phyloP scores from a whole-genome alignment of 2,329 filamentous ascomycete genomes.

The Didymella lethalis region DNA sequence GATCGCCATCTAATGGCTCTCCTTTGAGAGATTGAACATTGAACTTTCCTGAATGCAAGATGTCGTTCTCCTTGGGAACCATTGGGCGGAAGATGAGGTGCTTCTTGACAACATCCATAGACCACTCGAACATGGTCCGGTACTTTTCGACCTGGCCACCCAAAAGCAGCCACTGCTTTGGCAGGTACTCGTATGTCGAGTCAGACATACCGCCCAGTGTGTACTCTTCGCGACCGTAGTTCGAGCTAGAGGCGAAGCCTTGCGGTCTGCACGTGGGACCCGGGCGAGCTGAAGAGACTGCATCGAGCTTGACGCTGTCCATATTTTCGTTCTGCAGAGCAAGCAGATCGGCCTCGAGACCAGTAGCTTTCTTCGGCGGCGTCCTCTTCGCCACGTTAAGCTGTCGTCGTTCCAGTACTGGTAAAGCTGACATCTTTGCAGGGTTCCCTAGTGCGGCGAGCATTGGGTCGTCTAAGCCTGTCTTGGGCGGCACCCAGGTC shows the following conservation, averaged over 20 bases:
- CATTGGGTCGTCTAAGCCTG: constrained; percentile 18
- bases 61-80: constrained; percentile 55
- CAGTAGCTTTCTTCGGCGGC: constrained; percentile 16
- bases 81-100: constrained; percentile 62
- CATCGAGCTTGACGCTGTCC: constrained; percentile 8
- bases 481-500: constrained; percentile 22
- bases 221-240: constrained; percentile 55
- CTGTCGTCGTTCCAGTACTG: constrained; percentile 32
- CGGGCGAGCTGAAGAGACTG: constrained; percentile 6
- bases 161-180: constrained; percentile 58
- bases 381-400: constrained; percentile 33
- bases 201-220: constrained; percentile 53
- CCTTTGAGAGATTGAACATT: constrained; percentile 43
- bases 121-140: constrained; percentile 64
- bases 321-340: constrained; percentile 15
- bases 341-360: constrained; percentile 13
- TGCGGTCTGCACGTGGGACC: constrained; percentile 55
- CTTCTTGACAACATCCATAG: constrained; percentile 54
- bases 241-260: constrained; percentile 61
- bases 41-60: constrained; percentile 53
- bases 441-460: constrained; percentile 18
- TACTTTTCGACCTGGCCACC: constrained; percentile 59
- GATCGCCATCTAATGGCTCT: constrained; percentile 34
- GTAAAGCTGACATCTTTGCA: constrained; percentile 25
- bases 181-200: constrained; percentile 55